A percentile compares a stretch with the other conserved stretches of the same genome.
Evolutionary conservation across 495 filamentous ascomycete genomes (phyloP).

Genomic region (Trichoderma reesei): DNA sequence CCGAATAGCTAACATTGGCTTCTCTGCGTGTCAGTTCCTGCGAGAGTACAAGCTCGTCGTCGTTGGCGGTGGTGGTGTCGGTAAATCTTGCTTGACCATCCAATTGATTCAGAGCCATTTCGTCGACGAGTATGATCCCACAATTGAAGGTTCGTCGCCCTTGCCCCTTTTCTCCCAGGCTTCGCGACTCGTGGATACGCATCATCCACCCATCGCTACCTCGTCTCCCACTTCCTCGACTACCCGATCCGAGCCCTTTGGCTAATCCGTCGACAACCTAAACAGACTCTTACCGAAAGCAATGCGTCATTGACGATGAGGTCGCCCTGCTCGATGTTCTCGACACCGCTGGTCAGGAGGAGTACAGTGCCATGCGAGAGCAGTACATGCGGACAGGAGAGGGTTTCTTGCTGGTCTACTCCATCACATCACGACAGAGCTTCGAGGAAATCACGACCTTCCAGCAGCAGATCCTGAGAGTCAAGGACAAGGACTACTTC

Average conservation of each 20-base stretch:
- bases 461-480: conserved; percentile 94
- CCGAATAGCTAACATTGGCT: conserved; percentile 2
- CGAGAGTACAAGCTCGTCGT: conserved; percentile 99
- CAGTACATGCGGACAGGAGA: conserved; percentile 99
- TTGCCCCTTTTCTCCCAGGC: conserved; percentile 6
- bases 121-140: conserved; percentile 98
- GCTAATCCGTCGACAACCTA: not conserved
- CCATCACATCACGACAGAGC: conserved; percentile 90
- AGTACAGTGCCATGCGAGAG: conserved; percentile 98
- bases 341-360: conserved; percentile 96
- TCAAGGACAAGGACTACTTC: conserved; percentile 99
- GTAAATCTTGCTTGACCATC: conserved; percentile 98
- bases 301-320: conserved; percentile 97
- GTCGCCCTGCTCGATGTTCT: conserved; percentile 94
- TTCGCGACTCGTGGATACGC: not conserved
- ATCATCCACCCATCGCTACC: not conserved
- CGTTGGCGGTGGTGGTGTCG: conserved; percentile 94
- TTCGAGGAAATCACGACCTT: conserved; percentile 98
- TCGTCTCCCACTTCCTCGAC: not conserved
- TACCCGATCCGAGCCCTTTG: conserved; percentile 9
- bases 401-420: conserved; percentile 96
- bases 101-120: conserved; percentile 98
- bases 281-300: conserved; percentile 97
- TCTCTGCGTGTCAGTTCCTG: conserved; percentile 54
- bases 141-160: conserved; percentile 81